Evolutionary conservation across 345 rosid species (phyloP), one percentile per base, ranked within the genome.

Genomic region (Eucalyptus urophylla): DNA sequence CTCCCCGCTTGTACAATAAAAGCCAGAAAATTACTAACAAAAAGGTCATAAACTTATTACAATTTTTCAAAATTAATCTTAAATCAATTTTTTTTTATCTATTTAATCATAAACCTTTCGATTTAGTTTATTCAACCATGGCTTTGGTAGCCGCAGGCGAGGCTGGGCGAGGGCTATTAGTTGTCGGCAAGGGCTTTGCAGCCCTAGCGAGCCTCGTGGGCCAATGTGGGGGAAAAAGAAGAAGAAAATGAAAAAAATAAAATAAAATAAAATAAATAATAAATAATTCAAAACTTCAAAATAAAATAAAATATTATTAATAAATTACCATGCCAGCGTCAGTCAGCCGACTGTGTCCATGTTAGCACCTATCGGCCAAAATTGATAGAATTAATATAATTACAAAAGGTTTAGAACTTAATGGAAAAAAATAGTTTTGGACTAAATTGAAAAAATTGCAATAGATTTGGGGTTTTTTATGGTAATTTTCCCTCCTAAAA

Each of bases 331-430:
- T 53, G 10, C 1, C 2, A 0, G 56, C 56, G 0, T 19, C 0
- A 0, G 4, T 1, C 0, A 53, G 56, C 4, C 0, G 2, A 22
- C 9, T 0, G 24, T 0, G 2, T 53, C 10, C 11, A 53, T 0
- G 0, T 19, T 0, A 53, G 11, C 25, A 19, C 0, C 0, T 8
- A 0, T 53, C 0, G 1, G 24, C 5, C 2, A 8, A 53, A 53
- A 53, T 53, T 53, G 25, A 53, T 53, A 0, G 25, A 21, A 53
- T 53, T 53, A 53, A 24, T 53, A 53, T 0, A 53, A 53, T 53
- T 53, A 53, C 2, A 53, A 53, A 53, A 53, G 0, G 5, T 53
- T 19, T 53, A 53, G 0, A 0, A 21, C 0, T 21, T 2, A 53
- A 21, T 21, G 58, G 1, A 53, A 21, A 21, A 53, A 53, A 4